phyloP scores from a whole-genome alignment of 2,329 filamentous ascomycete species.

The Xylariaceae sp. region DNA sequence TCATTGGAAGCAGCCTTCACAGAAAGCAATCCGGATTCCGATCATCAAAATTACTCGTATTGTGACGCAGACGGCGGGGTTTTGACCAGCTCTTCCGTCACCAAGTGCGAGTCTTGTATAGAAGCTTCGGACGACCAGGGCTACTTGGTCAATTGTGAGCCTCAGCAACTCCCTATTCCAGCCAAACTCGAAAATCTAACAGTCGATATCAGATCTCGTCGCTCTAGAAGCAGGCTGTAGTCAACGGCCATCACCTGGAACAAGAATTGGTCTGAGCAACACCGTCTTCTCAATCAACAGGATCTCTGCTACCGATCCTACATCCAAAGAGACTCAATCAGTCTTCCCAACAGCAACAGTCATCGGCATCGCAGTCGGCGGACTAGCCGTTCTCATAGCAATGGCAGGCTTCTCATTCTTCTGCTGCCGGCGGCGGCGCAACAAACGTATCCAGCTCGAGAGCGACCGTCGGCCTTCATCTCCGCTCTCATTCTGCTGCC shows the following conservation, averaged over 20 bases:
- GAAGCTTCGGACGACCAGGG: slow-evolving; percentile 37
- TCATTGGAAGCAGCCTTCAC: slow-evolving; percentile 39
- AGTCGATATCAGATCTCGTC: slow-evolving; percentile 38
- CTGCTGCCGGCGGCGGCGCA: slow-evolving; percentile 42
- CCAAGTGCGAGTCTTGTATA: slow-evolving; percentile 44
- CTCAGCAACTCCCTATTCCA: background rate
- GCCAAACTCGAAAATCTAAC: slow-evolving; percentile 6
- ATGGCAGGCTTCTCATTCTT: slow-evolving; percentile 40
- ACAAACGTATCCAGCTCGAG: slow-evolving; percentile 31
- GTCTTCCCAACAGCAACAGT: slow-evolving; percentile 38
- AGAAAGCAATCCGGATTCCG: slow-evolving; percentile 35
- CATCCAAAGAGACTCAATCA: slow-evolving; percentile 14
- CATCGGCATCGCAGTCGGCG: slow-evolving; percentile 41
- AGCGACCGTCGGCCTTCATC: slow-evolving; percentile 37
- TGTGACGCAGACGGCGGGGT: slow-evolving; percentile 39
- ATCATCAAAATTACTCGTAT: slow-evolving; percentile 40
- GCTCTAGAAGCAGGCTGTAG: slow-evolving; percentile 48
- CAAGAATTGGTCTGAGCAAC: slow-evolving; percentile 38
- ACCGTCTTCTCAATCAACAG: slow-evolving; percentile 40
- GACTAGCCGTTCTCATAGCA: slow-evolving; percentile 35
- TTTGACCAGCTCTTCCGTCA: slow-evolving; percentile 33
- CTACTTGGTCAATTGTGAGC: slow-evolving; percentile 47
- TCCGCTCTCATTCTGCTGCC: slow-evolving; percentile 48
- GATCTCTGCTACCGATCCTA: slow-evolving; percentile 34
- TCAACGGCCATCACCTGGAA: slow-evolving; percentile 39